Base-by-base conservation (phyloP, 2,329 filamentous ascomycete genomes). In the Neofusicoccum laricinum region DNA sequence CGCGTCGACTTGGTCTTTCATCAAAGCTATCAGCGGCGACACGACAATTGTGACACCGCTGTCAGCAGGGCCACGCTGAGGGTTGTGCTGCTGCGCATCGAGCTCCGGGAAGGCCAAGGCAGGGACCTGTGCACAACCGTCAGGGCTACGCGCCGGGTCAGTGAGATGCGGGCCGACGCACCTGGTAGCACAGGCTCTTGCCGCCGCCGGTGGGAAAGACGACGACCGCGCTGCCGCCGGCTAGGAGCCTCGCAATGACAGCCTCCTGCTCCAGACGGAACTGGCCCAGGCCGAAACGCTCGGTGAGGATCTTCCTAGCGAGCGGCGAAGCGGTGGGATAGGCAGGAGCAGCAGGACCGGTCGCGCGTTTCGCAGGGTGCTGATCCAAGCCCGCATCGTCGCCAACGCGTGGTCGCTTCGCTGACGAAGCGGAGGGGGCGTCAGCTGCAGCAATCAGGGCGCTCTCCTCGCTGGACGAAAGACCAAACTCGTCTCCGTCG, bases 1-100 rank as follows among this genome's bases (percentile, higher is more conserved):
- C 1, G 81, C 80, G 67, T 87, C 85, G 0, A 86, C 84, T 67
- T 88, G 85, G 66, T 87, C 85, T 69, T 87, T 87, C 84, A 86
- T 86, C 61, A 87, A 69, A 1, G 84, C 84, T 59, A 86, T 84
- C 2, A 86, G 72, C 0, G 84, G 84, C 0, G 83, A 86, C 1
- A 86, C 82, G 2, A 86, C 82, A 5, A 87, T 78, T 1, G 83
- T 86, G 66, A 86, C 80, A 5, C 84, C 86, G 11, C 76, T 72
- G 17, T 78, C 76, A 2, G 71, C 71, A 0, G 70, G 59, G 0
- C 68, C 68, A 62, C 71, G 70, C 46, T 73, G 70, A 49, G 25
- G 25, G 25, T 68, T 67, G 6, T 72, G 71, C 14, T 69, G 59
- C 14, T 69, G 65, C 21, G 70, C 68, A 59, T 81, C 79, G 51